A percentile compares a stretch with the other conserved stretches of the same genome.
phyloP scores from a whole-genome alignment of 257 asterid genomes.

The Petrea volubilis region DNA sequence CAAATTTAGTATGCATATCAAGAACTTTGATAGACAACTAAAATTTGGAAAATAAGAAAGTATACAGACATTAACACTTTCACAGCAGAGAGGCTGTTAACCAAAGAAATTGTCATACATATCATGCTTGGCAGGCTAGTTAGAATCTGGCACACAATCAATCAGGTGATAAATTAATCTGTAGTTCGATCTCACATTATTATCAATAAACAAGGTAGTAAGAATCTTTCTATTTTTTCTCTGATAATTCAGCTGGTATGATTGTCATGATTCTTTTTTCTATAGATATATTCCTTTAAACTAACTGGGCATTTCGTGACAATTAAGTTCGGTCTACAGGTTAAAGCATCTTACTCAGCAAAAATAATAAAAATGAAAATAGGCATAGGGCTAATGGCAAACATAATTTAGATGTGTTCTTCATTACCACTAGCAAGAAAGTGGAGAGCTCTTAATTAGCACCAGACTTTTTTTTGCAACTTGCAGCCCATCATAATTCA shows the following conservation, averaged over 20 bases:
- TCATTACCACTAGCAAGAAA: not conserved
- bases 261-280: not conserved
- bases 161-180: not conserved
- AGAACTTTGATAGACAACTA: not conserved
- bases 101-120: not conserved
- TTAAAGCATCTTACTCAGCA: not conserved
- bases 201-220: not conserved
- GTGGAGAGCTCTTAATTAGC: not conserved
- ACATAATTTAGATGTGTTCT: not conserved
- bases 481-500: constrained; percentile 8
- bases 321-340: not conserved
- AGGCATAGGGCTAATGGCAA: not conserved
- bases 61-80: not conserved
- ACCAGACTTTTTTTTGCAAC: not conserved
- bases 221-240: not conserved
- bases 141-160: not conserved
- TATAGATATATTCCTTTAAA: not conserved
- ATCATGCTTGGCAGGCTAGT: not conserved
- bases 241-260: not conserved
- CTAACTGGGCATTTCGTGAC: not conserved
- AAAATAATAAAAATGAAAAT: not conserved
- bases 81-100: not conserved
- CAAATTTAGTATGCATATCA: constrained; percentile 10
- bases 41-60: not conserved
- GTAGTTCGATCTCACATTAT: not conserved